Evolutionary conservation across 306 rosid genomes (phyloP).

Genomic region (Cicer yamashitae): DNA sequence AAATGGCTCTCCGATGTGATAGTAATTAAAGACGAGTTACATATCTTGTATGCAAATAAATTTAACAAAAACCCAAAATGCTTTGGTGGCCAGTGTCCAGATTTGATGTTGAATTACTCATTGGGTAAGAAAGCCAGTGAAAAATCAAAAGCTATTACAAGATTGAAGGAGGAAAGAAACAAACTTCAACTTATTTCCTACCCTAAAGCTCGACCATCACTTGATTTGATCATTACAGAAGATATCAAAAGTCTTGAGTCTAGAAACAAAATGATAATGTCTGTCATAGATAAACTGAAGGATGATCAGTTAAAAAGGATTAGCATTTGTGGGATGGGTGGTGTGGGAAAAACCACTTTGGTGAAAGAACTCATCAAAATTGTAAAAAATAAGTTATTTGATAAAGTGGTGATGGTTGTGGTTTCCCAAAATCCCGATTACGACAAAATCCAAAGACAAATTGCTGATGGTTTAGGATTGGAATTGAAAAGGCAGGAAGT

Average conservation of each 20-base stretch:
- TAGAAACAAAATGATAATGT: background rate
- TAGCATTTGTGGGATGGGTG: background rate
- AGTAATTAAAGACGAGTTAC: background rate
- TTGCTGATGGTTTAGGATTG: background rate
- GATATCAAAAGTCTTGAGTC: background rate
- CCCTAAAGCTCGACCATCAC: background rate
- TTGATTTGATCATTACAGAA: background rate
- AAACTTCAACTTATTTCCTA: background rate
- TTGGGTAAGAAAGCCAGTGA: background rate
- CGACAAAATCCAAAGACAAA: background rate
- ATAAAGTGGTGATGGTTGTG: background rate
- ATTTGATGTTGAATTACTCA: background rate
- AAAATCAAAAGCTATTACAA: background rate
- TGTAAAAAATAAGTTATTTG: background rate
- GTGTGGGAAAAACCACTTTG: background rate
- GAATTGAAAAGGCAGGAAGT: background rate
- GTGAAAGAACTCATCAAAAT: background rate
- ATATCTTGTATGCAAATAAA: background rate
- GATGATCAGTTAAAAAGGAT: background rate
- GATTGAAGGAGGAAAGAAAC: background rate
- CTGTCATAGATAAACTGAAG: background rate
- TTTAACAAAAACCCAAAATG: background rate
- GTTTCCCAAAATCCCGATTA: slow-evolving; percentile 1
- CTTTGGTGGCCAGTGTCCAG: slow-evolving; percentile 8
- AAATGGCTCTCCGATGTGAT: background rate